Percentiles rank a stretch among this genome's conserved stretches.
These are phyloP conservation scores for Biscogniauxia mediterranea DNA, from an alignment of 2,329 filamentous ascomycete genomes.

Conservation along the genomic window DNA sequence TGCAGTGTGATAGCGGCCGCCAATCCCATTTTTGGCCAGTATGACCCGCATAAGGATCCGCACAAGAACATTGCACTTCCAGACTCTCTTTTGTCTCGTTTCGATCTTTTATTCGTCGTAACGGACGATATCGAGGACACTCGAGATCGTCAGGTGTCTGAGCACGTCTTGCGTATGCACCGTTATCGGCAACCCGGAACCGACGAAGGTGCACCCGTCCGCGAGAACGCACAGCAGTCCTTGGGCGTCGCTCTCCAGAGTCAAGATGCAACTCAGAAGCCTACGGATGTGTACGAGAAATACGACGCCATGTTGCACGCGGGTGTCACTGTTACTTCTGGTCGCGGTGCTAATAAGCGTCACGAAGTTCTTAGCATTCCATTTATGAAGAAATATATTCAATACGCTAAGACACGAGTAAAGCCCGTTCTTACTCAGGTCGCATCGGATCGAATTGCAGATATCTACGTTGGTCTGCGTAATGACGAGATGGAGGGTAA, in stretches of 20 bases:
- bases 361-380: conserved; percentile 91
- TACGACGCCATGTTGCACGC: conserved; percentile 95
- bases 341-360: conserved; percentile 71
- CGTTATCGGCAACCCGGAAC: conserved; percentile 88
- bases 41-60: conserved; percentile 96
- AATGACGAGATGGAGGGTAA: conserved; percentile 97
- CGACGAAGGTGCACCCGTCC: conserved; percentile 91
- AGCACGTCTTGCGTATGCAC: conserved; percentile 97
- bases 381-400: conserved; percentile 99
- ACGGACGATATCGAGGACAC: conserved; percentile 98
- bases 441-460: conserved; percentile 86
- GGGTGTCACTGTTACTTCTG: conserved; percentile 75
- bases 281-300: conserved; percentile 92
- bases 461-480: conserved; percentile 85
- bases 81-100: conserved; percentile 95
- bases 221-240: conserved; percentile 80
- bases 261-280: conserved; percentile 67
- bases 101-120: conserved; percentile 95
- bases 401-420: conserved; percentile 90
- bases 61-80: conserved; percentile 98
- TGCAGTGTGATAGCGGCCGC: conserved; percentile 96
- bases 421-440: conserved; percentile 89
- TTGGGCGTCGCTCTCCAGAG: conserved; percentile 84
- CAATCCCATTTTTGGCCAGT: conserved; percentile 97
- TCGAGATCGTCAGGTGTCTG: conserved; percentile 85